These are phyloP conservation scores for Metschnikowia chrysomelidarum DNA, from an alignment of 805 yeast species.

Conservation along the genomic window DNA sequence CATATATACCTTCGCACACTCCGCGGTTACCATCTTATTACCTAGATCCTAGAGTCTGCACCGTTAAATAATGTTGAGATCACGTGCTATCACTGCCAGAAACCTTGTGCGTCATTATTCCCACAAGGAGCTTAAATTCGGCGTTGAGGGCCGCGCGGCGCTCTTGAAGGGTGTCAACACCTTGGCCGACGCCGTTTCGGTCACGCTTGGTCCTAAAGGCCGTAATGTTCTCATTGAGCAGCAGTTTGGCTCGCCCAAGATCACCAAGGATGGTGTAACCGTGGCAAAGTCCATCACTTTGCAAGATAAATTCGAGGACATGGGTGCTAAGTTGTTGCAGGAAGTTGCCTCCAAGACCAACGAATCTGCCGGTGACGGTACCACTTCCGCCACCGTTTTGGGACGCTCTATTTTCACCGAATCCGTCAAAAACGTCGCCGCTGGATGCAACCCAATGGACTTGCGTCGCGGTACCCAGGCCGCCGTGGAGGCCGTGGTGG, in stretches of 20 bases:
- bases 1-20: constrained; percentile 11
- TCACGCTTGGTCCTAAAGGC: constrained; percentile 97
- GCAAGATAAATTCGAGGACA: constrained; percentile 88
- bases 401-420: constrained; percentile 96
- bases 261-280: constrained; percentile 98
- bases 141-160: constrained; percentile 97
- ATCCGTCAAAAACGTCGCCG: constrained; percentile 94
- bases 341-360: constrained; percentile 97
- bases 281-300: constrained; percentile 85
- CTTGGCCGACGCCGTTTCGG: constrained; percentile 93
- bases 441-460: constrained; percentile 99
- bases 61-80: constrained; percentile 49
- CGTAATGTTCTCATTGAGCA: constrained; percentile 96
- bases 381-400: constrained; percentile 94
- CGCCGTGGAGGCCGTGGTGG: constrained; percentile 91
- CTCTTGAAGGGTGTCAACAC: constrained; percentile 90
- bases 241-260: constrained; percentile 94
- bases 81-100: constrained; percentile 43
- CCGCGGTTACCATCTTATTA: no score
- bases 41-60: background rate
- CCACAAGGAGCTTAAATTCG: constrained; percentile 94
- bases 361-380: constrained; percentile 98
- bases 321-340: constrained; percentile 93
- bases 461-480: constrained; percentile 96
- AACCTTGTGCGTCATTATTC: constrained; percentile 49